Conservation (phyloP, 1,139 yeast species). For the Candida albicans region DNA sequence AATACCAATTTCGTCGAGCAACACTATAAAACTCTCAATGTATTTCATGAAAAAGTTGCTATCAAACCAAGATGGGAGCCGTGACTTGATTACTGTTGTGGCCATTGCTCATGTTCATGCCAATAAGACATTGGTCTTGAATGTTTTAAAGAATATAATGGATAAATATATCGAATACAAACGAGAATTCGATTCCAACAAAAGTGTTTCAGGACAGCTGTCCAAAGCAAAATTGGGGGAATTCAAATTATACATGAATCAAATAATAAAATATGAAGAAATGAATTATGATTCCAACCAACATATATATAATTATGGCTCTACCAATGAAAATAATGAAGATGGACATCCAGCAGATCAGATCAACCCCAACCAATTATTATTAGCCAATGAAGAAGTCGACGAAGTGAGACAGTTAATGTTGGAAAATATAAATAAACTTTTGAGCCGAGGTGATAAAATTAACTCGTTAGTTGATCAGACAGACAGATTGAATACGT, state of each 20-base stretch:
- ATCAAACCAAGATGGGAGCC: slow-evolving; percentile 43
- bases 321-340: slow-evolving; percentile 17
- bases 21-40: slow-evolving; percentile 36
- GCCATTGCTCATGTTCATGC: slow-evolving; percentile 46
- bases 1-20: slow-evolving; percentile 33
- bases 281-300: slow-evolving; percentile 41
- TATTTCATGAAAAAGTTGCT: slow-evolving; percentile 51
- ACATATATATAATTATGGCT: slow-evolving; percentile 37
- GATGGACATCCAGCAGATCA: slow-evolving; percentile 18
- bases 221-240: slow-evolving; percentile 40
- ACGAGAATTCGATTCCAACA: slow-evolving; percentile 22
- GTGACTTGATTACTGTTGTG: slow-evolving; percentile 52
- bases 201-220: slow-evolving; percentile 14
- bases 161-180: slow-evolving; percentile 49
- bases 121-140: slow-evolving; percentile 45
- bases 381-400: slow-evolving; percentile 49
- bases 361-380: slow-evolving; percentile 41
- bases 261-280: slow-evolving; percentile 52
- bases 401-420: slow-evolving; percentile 57
- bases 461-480: slow-evolving; percentile 75
- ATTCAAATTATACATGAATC: slow-evolving; percentile 53
- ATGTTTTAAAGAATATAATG: slow-evolving; percentile 49
- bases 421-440: slow-evolving; percentile 68
- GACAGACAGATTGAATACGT: slow-evolving; percentile 70
- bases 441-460: slow-evolving; percentile 79